Percentiles rank a stretch among this genome's conserved stretches.
Evolutionary conservation across 768 basidiomycete genomes (phyloP).

Genomic region (Termitomyces sp.): DNA sequence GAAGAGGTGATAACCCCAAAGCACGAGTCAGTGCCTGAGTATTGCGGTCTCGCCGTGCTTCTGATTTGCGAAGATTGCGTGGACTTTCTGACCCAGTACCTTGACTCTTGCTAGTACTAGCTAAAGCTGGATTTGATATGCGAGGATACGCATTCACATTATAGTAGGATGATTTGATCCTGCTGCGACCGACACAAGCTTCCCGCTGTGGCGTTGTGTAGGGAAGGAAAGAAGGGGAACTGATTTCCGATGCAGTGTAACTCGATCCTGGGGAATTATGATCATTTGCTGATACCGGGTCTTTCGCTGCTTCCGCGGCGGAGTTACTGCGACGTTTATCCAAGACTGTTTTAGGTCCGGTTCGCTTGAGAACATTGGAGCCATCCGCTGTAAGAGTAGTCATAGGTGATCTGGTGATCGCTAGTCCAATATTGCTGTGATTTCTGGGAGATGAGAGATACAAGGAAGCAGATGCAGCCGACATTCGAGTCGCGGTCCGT

Average conservation of each 20-base stretch:
- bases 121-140: conserved; percentile 37
- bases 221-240: conserved; percentile 34
- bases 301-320: conserved; percentile 12
- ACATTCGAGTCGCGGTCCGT: conserved; percentile 31
- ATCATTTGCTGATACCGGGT: conserved; percentile 14
- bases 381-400: conserved; percentile 36
- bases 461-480: conserved; percentile 39
- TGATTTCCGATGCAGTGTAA: conserved; percentile 50
- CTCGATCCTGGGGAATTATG: conserved; percentile 35
- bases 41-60: conserved; percentile 38
- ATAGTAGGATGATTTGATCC: conserved; percentile 67
- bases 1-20: conserved; percentile 34
- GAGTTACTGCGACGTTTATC: conserved; percentile 16
- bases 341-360: conserved; percentile 26
- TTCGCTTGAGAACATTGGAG: conserved; percentile 30
- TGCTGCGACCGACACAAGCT: conserved; percentile 45
- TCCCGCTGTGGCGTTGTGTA: conserved; percentile 19
- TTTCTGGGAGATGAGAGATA: conserved; percentile 39
- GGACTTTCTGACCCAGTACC: conserved; percentile 9
- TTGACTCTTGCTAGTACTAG: conserved; percentile 10
- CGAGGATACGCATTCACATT: conserved; percentile 50
- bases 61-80: conserved; percentile 29
- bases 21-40: conserved; percentile 30
- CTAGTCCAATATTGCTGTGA: conserved; percentile 26
- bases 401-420: conserved; percentile 25